Conservation (phyloP, 140 eudicot species). For the Senecio squalidus region DNA sequence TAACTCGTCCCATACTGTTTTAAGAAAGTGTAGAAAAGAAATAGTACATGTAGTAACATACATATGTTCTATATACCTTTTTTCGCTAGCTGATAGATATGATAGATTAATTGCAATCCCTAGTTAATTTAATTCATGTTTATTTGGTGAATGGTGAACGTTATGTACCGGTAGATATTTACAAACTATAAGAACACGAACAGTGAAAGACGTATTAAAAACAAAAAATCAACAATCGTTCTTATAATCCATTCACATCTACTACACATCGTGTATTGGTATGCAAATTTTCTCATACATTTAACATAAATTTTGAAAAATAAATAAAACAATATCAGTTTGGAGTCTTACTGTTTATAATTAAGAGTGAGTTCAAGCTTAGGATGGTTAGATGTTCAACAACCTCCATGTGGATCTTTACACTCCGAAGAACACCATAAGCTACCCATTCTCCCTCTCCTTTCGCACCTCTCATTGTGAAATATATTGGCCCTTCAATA, state of each 20-base stretch:
- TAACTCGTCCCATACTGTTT: too few relatives aligned
- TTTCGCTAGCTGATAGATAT: too few relatives aligned
- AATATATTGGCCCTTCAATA: conserved; percentile 90
- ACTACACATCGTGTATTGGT: not conserved
- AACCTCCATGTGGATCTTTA: conserved; percentile 83
- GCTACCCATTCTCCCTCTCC: conserved; percentile 85
- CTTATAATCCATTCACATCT: not conserved
- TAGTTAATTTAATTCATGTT: too few relatives aligned
- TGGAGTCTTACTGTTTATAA: conserved; percentile 13
- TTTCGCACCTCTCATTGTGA: conserved; percentile 59
- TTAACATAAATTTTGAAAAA: not conserved
- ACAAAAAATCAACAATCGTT: too few relatives aligned
- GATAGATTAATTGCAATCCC: too few relatives aligned
- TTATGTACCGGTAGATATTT: too few relatives aligned
- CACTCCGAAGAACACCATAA: conserved; percentile 75
- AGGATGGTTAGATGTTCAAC: conserved; percentile 86
- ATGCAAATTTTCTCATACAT: not conserved
- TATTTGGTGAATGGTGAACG: too few relatives aligned
- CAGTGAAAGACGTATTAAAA: too few relatives aligned
- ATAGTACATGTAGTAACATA: too few relatives aligned
- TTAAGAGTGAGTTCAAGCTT: conserved; percentile 78
- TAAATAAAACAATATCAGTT: not conserved
- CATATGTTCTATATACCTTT: too few relatives aligned
- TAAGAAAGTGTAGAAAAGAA: too few relatives aligned
- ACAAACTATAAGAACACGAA: too few relatives aligned